Percentiles rank a stretch among this genome's conserved stretches.
Conservation (phyloP, 1,284 basidiomycete genomes). For the Fomitopsis pinicola region DNA sequence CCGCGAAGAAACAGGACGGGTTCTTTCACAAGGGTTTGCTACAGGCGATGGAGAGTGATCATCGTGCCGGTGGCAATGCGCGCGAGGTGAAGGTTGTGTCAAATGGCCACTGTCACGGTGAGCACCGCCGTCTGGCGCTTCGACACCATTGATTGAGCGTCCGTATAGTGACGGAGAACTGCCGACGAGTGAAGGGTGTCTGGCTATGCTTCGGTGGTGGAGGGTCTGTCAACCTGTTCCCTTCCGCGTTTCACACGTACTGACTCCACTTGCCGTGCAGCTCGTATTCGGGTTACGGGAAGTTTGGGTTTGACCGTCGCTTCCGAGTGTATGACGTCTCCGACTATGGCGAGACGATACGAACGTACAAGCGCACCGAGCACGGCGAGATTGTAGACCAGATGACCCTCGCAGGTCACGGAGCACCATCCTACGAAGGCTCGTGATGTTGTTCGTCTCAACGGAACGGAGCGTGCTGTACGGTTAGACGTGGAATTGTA, state of each 20-base stretch:
- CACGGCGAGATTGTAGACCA: constrained; percentile 67
- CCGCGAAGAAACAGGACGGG: constrained; percentile 68
- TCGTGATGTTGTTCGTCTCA: not conserved
- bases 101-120: constrained; percentile 87
- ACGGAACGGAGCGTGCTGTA: not conserved
- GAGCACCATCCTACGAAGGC: constrained; percentile 22
- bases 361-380: constrained; percentile 86
- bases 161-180: constrained; percentile 77
- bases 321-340: constrained; percentile 84
- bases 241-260: not conserved
- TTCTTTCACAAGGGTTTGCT: constrained; percentile 82
- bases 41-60: constrained; percentile 60
- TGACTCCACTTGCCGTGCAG: constrained; percentile 29
- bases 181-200: constrained; percentile 75
- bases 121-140: constrained; percentile 17
- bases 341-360: constrained; percentile 85
- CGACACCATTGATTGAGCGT: not conserved
- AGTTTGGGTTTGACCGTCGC: constrained; percentile 81
- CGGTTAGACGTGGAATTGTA: not conserved
- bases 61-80: constrained; percentile 42
- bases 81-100: constrained; percentile 79
- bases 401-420: constrained; percentile 52
- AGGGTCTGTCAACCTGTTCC: constrained; percentile 42
- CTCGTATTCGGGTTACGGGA: constrained; percentile 84
- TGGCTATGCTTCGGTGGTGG: constrained; percentile 98